Evolutionary conservation across 176 grass and related monocot species (phyloP), one percentile per base, ranked within the genome.

Genomic region (Rhynchospora breviuscula): DNA sequence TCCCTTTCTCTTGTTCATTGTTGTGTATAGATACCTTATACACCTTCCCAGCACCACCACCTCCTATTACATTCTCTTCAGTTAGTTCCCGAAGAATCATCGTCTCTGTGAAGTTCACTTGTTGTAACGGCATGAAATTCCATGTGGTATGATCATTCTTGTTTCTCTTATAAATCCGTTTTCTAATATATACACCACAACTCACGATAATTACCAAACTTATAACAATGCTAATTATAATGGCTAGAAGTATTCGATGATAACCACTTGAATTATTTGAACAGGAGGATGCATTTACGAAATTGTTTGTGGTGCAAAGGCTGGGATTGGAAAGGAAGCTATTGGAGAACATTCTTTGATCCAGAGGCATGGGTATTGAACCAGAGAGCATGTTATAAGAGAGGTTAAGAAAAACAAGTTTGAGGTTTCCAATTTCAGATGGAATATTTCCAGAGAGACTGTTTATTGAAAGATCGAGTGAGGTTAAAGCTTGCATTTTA

Each of bases 401-500:
- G 23, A 98, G 86, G 71, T 98, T 90, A 19, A 98, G 87, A 29
- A 11, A 8, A 54, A 8, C 85, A 13, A 93, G 45, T 9, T 8
- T 83, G 3, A 90, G 79, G 10, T 63, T 40, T 12, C 25, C 83
- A 14, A 98, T 88, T 31, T 26, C 67, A 25, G 65, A 7, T 6
- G 95, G 95, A 25, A 98, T 88, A 59, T 40, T 18, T 44, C 95
- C 92, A 44, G 95, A 90, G 67, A 98, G 82, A 11, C 13, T 57
- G 90, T 98, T 98, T 10, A 75, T 76, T 54, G 95, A 98, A 7
- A 98, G 86, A 64, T 98, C 92, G 11, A 98, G 92, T 13, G 57
- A 14, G 8, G 46, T 87, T 25, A 98, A 89, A 31, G 3, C 18
- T 14, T 7, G 46, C 11, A 13, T 15, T 25, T 49, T 66, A 33